Evolutionary conservation across 176 grass and related monocot species (phyloP), one percentile per base, ranked within the genome.

Genomic region (Rhipidocladum racemiflorum): DNA sequence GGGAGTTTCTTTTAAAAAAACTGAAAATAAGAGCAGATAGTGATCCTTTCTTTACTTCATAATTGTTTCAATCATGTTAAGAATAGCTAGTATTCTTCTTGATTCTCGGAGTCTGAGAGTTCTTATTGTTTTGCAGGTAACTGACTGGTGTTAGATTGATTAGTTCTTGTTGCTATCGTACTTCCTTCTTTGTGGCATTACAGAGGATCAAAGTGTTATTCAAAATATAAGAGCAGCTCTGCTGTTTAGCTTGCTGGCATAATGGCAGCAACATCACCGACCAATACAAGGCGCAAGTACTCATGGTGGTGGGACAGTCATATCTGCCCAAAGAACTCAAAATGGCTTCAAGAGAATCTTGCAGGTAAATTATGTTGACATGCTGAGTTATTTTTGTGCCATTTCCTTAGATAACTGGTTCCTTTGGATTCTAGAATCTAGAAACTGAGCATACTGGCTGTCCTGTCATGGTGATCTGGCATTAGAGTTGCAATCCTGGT

Each of bases 241-340:
- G 61, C 72, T 72, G 12, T 34, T 82, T 89, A 73, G 56, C 14
- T 77, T 80, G 75, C 66, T 82, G 34, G 40, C 29, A 49, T 38
- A 82, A 97, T 97, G 94, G 87, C 85, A n/a, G n/a, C 85, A n/a
- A 72, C 91, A n/a, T 88, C 92, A 0, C 94, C 77, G 7, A 90
- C 72, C 24, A 80, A 57, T 44, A 86, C 75, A 14, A 89, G 82
- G 66, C 87, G 90, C 29, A 84, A 88, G 44, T 97, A 97, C 36
- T 97, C 94, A 29, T 97, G 94, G 94, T 97, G 94, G 94, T 97
- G 94, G 94, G 86, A 92, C 49, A 97, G 90, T 78, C 91, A 94
- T 84, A 90, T 97, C 77, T 84, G 92, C 70, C 85, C 92, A 16
- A 97, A 97, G 71, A 97, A 97, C 42, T 94, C 94, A 13, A 94